Conservation (phyloP, 2,329 filamentous ascomycete genomes). For the Graphilbum sp. region DNA sequence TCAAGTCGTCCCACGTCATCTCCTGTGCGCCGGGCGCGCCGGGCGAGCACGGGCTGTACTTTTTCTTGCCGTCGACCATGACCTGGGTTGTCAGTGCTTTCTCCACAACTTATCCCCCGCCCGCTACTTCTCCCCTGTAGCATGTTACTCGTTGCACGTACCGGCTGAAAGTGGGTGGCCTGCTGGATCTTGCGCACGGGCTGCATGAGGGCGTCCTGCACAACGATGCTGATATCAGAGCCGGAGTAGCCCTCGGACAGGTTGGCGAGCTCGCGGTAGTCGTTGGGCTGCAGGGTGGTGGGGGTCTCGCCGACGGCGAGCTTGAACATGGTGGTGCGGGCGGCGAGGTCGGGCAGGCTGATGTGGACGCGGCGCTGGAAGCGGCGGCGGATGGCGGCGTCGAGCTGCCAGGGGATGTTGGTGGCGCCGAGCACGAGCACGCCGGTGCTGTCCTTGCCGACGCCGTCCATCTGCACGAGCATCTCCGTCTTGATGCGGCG, state of each 20-base stretch:
- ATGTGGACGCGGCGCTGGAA: constrained; percentile 97
- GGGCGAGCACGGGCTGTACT: constrained; percentile 82
- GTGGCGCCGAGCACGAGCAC: constrained; percentile 92
- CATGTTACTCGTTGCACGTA: constrained; percentile 21
- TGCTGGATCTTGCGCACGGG: constrained; percentile 93
- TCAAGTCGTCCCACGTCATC: constrained; percentile 85
- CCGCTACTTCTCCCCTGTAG: too few relatives aligned
- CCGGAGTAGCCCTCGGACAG: constrained; percentile 90
- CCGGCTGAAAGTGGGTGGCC: constrained; percentile 93
- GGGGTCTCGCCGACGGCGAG: constrained; percentile 86
- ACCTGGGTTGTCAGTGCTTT: constrained; percentile 40
- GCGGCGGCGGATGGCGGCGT: constrained; percentile 84
- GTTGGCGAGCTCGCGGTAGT: constrained; percentile 65
- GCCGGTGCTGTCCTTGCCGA: constrained; percentile 86
- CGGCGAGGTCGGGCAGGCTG: constrained; percentile 71
- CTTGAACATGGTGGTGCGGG: constrained; percentile 89
- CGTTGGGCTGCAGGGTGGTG: constrained; percentile 60
- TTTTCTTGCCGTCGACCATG: constrained; percentile 46
- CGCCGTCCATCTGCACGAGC: constrained; percentile 97
- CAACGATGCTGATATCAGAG: constrained; percentile 87
- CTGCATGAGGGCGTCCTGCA: constrained; percentile 94
- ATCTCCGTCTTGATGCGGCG: constrained; percentile 97
- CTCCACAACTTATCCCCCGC: not conserved
- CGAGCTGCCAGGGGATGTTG: constrained; percentile 97
- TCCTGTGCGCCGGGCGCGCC: constrained; percentile 74